These are phyloP conservation scores for Aspergillus transmontanensis DNA, from an alignment of 2,329 filamentous ascomycete genomes.

Conservation along the genomic window DNA sequence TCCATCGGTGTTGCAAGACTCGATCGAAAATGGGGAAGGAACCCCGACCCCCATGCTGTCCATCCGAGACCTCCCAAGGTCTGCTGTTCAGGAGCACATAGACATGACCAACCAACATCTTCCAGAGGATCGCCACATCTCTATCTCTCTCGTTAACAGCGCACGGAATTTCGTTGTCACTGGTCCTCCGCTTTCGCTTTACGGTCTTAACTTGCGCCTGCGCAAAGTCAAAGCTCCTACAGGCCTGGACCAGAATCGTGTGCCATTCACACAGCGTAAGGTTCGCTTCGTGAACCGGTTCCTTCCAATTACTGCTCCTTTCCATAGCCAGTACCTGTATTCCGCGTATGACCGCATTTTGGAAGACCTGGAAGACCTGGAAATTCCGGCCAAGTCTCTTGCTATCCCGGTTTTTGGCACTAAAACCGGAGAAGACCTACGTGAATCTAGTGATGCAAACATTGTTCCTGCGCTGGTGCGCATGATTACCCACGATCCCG, in stretches of 20 bases:
- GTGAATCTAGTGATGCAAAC: slow-evolving; percentile 69
- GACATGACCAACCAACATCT: slow-evolving; percentile 96
- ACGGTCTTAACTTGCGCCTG: slow-evolving; percentile 91
- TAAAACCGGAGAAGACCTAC: slow-evolving; percentile 82
- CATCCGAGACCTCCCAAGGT: slow-evolving; percentile 85
- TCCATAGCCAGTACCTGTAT: slow-evolving; percentile 92
- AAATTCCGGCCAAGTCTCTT: slow-evolving; percentile 72
- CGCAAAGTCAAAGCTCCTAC: slow-evolving; percentile 97
- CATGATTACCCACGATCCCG: slow-evolving; percentile 91
- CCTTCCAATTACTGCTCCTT: slow-evolving; percentile 94
- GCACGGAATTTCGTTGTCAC: slow-evolving; percentile 96
- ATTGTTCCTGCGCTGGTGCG: slow-evolving; percentile 84
- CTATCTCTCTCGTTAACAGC: slow-evolving; percentile 94
- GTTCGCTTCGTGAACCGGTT: slow-evolving; percentile 96
- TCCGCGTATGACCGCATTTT: slow-evolving; percentile 82
- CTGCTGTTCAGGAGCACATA: slow-evolving; percentile 93
- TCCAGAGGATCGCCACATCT: slow-evolving; percentile 87
- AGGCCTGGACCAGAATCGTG: slow-evolving; percentile 91
- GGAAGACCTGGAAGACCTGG: slow-evolving; percentile 81
- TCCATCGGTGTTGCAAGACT: slow-evolving; percentile 88
- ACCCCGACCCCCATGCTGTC: slow-evolving; percentile 95
- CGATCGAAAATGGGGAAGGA: slow-evolving; percentile 92
- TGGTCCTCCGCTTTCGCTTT: slow-evolving; percentile 91
- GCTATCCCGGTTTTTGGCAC: slow-evolving; percentile 89
- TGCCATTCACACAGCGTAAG: slow-evolving; percentile 94